Conservation (phyloP, 257 asterid species). For the Apocynum venetum region DNA sequence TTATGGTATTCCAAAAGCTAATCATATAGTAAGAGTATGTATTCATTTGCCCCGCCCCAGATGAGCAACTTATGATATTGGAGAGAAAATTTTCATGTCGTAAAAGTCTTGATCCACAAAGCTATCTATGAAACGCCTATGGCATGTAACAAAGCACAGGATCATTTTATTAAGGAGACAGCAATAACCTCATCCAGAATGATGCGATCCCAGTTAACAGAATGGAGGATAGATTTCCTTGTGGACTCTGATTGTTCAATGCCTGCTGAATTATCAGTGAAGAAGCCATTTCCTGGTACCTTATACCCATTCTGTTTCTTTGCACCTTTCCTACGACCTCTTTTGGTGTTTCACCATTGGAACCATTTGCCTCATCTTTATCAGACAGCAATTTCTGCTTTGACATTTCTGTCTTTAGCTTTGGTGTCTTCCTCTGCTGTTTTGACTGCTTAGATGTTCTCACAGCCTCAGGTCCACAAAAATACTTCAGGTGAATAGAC, state of each 20-base stretch:
- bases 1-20: neutral
- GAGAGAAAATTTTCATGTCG: too few species aligned
- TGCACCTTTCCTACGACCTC: slow-evolving; percentile 25
- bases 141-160: neutral
- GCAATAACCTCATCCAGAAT: slow-evolving; percentile 79
- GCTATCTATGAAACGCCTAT: neutral
- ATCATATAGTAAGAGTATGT: neutral
- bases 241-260: slow-evolving; percentile 27
- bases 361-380: slow-evolving; percentile 21
- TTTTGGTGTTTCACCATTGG: slow-evolving; percentile 25
- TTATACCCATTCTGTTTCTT: slow-evolving; percentile 19
- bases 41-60: neutral
- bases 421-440: slow-evolving; percentile 59
- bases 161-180: slow-evolving; percentile 3
- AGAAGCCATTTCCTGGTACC: slow-evolving; percentile 34
- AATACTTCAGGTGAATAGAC: slow-evolving; percentile 61
- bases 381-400: slow-evolving; percentile 29
- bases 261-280: slow-evolving; percentile 26
- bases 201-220: slow-evolving; percentile 75
- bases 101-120: neutral
- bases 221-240: slow-evolving; percentile 66
- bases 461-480: slow-evolving; percentile 74
- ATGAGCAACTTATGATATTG: neutral
- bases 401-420: slow-evolving; percentile 9
- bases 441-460: slow-evolving; percentile 77